phyloP scores from a whole-genome alignment of 495 filamentous ascomycete genomes.

The Hyaloscypha finlandica region DNA sequence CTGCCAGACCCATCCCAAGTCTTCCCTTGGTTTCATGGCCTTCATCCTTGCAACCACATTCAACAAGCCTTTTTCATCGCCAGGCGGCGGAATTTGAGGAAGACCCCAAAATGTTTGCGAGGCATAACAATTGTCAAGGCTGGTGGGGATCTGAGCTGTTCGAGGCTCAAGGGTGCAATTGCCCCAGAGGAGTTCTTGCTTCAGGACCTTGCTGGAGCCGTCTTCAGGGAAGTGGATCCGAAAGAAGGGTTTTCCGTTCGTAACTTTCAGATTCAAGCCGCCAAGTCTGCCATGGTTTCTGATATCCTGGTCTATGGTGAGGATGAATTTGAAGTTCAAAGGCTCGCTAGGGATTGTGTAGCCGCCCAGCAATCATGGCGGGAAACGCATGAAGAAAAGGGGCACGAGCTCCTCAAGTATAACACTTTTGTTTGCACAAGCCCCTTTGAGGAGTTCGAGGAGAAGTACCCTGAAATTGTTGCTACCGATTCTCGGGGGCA shows the following conservation, averaged over 20 bases:
- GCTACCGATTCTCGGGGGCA: conserved; percentile 72
- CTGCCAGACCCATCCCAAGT: conserved; percentile 80
- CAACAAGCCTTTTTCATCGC: conserved; percentile 88
- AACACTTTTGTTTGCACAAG: conserved; percentile 79
- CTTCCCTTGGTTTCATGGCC: conserved; percentile 97
- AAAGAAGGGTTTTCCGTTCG: conserved; percentile 79
- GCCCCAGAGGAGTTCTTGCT: conserved; percentile 75
- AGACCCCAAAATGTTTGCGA: conserved; percentile 77
- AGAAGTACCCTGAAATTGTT: conserved; percentile 67
- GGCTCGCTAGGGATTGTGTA: conserved; percentile 70
- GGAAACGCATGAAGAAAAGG: conserved; percentile 55
- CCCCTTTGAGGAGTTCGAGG: conserved; percentile 74
- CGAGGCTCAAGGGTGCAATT: conserved; percentile 84
- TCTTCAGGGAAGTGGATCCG: conserved; percentile 62
- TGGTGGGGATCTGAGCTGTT: conserved; percentile 72
- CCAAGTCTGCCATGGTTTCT: conserved; percentile 83
- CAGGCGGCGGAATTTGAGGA: conserved; percentile 68
- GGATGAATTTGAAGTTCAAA: conserved; percentile 60
- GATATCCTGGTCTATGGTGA: conserved; percentile 93
- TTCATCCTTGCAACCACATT: conserved; percentile 86
- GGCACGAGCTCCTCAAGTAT: conserved; percentile 62
- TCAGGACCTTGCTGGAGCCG: conserved; percentile 29
- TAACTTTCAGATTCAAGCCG: conserved; percentile 96
- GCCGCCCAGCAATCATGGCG: conserved; percentile 76
- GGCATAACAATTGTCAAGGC: conserved; percentile 87